Base-by-base conservation (phyloP, 2,329 filamentous ascomycete genomes). In the Fusarium nelsonii region DNA sequence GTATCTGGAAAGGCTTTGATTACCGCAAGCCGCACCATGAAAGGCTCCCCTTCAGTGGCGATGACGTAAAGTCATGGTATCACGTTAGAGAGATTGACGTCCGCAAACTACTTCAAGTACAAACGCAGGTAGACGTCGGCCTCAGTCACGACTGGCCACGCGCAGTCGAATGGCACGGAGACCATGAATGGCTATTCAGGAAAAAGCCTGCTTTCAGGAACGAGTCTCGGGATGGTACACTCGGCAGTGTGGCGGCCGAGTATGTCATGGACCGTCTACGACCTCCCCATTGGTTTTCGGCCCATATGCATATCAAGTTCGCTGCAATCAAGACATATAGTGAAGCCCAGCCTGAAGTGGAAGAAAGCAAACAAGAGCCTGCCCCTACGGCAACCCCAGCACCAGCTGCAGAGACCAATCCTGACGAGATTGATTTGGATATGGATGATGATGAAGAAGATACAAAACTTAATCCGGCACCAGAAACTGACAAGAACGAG, bases 141-240 rank as follows among this genome's bases (percentile, higher is more conserved):
- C 80, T 99, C 54, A 97, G 94, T 72, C 96, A 99, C 76, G 96
- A 99, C 81, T 99, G 96, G 96, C 96, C 96, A 1, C 88, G 90
- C 50, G 90, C 86, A 1, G 88, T 98, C 55, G 96, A 97, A 80
- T 89, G 88, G 76, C 86, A 89, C 68, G 96, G 96, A 7, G 85
- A 98, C 75, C 81, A 85, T 46, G 80, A 85, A 48, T 81, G 82
- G 41, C 81, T 99, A 2, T 97, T 94, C 77, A 83, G 81, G 32
- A 87, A 84, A 76, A 98, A 98, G 81, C 85, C 85, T 1, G 84
- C 89, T 73, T 96, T 98, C 69, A 85, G 88, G 69, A 81, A 87
- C 50, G 96, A 99, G 78, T 94, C 93, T 2, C 82, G 83, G 48
- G 87, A 90, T 37, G 93, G 93, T 0, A 89, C 84, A 10, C 82